Conservation (phyloP, 1,139 yeast species). For the Magnusiomyces paraingens region DNA sequence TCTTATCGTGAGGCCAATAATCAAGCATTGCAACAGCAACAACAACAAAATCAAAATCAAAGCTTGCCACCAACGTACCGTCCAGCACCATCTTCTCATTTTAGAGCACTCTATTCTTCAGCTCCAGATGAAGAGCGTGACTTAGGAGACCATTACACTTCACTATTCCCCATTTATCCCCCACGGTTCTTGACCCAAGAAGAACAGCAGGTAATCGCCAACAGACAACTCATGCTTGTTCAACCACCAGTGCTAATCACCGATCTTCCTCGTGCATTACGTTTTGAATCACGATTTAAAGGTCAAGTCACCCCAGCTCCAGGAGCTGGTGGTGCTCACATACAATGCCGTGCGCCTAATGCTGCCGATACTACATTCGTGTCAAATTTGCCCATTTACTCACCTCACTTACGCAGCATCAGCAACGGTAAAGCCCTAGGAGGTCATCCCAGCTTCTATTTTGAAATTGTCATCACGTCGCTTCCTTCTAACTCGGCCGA, state of each 20-base stretch:
- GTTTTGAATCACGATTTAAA: conserved; percentile 17
- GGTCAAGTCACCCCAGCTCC: conserved; percentile 20
- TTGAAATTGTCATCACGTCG: conserved; percentile 24
- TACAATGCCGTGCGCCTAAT: conserved; percentile 11
- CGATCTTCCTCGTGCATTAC: conserved; percentile 10
- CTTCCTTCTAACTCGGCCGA: conserved; percentile 19
- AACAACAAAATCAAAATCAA: not conserved
- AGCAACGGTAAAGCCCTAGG: not conserved
- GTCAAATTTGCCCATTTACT: conserved; percentile 21
- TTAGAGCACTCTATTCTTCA: conserved; percentile 20
- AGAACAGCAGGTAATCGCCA: conserved; percentile 11
- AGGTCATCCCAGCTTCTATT: conserved; percentile 19
- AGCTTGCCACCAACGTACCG: conserved; percentile 19
- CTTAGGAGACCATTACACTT: conserved; percentile 21
- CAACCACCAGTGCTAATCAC: conserved; percentile 19
- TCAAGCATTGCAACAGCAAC: not conserved
- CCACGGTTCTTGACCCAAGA: conserved; percentile 13
- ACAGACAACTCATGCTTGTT: conserved; percentile 16
- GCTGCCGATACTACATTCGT: conserved; percentile 23
- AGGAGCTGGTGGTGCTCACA: conserved; percentile 11
- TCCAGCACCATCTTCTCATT: conserved; percentile 18
- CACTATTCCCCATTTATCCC: conserved; percentile 15
- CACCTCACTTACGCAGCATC: conserved; percentile 14
- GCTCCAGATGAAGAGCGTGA: conserved; percentile 23
- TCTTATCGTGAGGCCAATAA: conserved; percentile 7